These are phyloP conservation scores for Monilinia vaccinii-corymbosi DNA, from an alignment of 2,329 filamentous ascomycete species.

Conservation along the genomic window DNA sequence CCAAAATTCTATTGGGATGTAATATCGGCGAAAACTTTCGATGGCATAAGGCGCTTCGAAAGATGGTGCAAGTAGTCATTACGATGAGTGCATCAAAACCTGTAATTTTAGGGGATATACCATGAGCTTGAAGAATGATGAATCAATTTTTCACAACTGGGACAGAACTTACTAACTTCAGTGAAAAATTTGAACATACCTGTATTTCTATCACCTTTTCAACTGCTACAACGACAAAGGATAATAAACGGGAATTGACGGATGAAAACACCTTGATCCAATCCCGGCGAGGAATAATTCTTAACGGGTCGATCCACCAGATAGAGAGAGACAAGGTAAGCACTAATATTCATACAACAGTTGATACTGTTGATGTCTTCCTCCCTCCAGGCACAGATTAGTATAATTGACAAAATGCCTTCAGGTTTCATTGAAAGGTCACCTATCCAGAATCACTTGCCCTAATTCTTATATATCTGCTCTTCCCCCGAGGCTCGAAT, in stretches of 20 bases:
- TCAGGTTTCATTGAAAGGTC: neutral
- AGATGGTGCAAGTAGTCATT: conserved; percentile 29
- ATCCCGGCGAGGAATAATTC: neutral
- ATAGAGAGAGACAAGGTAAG: neutral
- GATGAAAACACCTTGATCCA: neutral
- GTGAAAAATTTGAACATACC: neutral
- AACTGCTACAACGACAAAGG: neutral
- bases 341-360: neutral
- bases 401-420: neutral
- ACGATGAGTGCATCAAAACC: neutral
- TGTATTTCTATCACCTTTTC: neutral
- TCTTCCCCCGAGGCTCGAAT: neutral
- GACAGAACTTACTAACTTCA: neutral
- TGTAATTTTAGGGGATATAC: conserved; percentile 7
- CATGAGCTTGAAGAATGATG: conserved; percentile 4
- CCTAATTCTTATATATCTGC: too few species aligned
- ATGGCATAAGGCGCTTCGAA: conserved; percentile 42
- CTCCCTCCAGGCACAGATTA: neutral
- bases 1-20: conserved; percentile 7
- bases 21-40: conserved; percentile 24
- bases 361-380: neutral
- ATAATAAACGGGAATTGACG: neutral
- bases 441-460: neutral
- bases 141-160: neutral
- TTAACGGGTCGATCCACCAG: neutral